Evolutionary conservation across 1,139 yeast species (phyloP).

Genomic region (Blastobotrys capitulatus): DNA sequence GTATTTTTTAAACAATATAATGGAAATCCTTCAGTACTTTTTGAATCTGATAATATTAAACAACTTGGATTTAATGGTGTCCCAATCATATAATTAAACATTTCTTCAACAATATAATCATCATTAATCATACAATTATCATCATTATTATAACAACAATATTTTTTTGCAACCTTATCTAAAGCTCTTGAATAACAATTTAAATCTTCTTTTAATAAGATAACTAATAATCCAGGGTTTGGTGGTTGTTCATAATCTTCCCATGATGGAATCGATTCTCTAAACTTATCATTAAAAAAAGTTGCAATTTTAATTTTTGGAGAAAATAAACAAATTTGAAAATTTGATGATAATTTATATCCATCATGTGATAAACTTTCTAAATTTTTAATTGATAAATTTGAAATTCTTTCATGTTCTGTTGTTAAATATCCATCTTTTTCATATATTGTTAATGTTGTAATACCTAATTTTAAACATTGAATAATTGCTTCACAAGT

Average conservation of each 20-base stretch:
- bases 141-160: not conserved
- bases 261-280: conserved; percentile 1
- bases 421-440: conserved; percentile 1
- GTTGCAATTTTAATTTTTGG: conserved; percentile 1
- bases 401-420: not conserved
- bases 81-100: conserved; percentile 1
- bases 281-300: conserved; percentile 2
- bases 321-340: conserved; percentile 1
- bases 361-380: not conserved
- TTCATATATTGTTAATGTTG: conserved; percentile 10
- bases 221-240: conserved; percentile 2
- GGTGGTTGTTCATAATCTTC: not conserved
- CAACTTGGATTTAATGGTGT: conserved; percentile 4
- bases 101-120: not conserved
- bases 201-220: not conserved
- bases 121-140: too few relatives aligned
- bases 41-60: not conserved
- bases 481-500: conserved; percentile 5
- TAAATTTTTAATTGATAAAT: not conserved
- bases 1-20: conserved; percentile 4
- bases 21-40: conserved; percentile 7
- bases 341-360: not conserved
- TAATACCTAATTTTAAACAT: conserved; percentile 7
- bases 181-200: not conserved
- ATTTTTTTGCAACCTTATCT: not conserved